phyloP scores from a whole-genome alignment of 78 protist genomes.

The Dictyostelium firmibasis region DNA sequence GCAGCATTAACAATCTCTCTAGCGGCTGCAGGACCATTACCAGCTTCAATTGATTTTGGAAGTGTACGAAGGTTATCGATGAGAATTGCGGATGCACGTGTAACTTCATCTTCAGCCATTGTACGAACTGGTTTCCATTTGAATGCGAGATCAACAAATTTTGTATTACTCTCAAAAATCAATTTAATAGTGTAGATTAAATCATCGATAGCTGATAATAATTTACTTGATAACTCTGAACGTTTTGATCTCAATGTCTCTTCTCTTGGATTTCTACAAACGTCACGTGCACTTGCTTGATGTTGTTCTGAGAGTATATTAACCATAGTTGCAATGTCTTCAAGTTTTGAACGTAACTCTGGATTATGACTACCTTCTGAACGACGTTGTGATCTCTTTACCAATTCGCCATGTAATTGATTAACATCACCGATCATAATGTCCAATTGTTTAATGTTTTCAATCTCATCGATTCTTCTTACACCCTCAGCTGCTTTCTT shows the following conservation, averaged over 20 bases:
- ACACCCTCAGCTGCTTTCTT: constrained; percentile 75
- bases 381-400: constrained; percentile 63
- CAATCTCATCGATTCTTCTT: constrained; percentile 67
- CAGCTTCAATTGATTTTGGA: constrained; percentile 42
- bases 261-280: constrained; percentile 37
- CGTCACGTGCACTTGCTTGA: constrained; percentile 25
- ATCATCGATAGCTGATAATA: constrained; percentile 49
- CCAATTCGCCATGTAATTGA: constrained; percentile 52
- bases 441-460: constrained; percentile 49
- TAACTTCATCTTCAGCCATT: constrained; percentile 76
- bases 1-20: constrained; percentile 67
- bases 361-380: constrained; percentile 65
- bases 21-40: constrained; percentile 68
- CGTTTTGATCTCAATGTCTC: background rate
- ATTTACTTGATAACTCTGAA: background rate
- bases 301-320: constrained; percentile 34
- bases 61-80: constrained; percentile 33
- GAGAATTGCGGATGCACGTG: background rate
- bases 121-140: constrained; percentile 78
- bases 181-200: constrained; percentile 43
- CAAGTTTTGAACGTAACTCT: constrained; percentile 53
- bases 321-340: constrained; percentile 19
- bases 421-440: constrained; percentile 49
- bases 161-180: constrained; percentile 54
- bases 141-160: constrained; percentile 75